Base-by-base conservation (phyloP, 2,329 filamentous ascomycete genomes). In the Botrytis elliptica region DNA sequence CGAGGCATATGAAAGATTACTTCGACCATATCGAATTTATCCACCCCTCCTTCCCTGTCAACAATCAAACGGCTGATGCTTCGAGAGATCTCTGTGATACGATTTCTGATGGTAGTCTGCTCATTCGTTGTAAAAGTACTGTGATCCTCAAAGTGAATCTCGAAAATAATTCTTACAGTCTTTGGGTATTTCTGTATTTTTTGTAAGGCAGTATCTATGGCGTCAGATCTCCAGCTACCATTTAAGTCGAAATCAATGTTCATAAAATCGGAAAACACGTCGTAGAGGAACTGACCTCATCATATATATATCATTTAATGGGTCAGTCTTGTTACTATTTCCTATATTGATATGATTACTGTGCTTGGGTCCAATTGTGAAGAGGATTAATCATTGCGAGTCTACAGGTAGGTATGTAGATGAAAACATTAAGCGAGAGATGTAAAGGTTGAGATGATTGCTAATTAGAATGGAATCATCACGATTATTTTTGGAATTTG, bases 201-300 rank as follows among this genome's bases (percentile, higher is more conserved):
- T 16, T 16, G 52, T 5, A 55, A 55, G 5, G 7, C n/a, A 29
- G 52, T 10, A 8, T 55, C 5, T 29, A 14, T 7, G 52, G 2
- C 10, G 29, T 55, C 25, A 4, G 52, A 16, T 29, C 25, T 55
- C 25, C 52, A 55, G 52, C 25, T 55, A 3, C 52, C 52, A 16
- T 55, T 25, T 5, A 55, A n/a, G 0, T 55, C 52, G 12, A 55
- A 55, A 29, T 55, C 25, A 16, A 55, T 29, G 25, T 55, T 55
- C 52, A 29, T 6, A 0, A 8, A 7, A 7, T 55, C 2, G 4
- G 12, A 16, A 2, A 8, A 1, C n/a, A 2, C 8, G 52, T 55
- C 52, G 52, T 55, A 55, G 22, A 14, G 25, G 14, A 29, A n/a
- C 0, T 16, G 25, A 55, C 12, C 8, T n/a, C 5, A 29, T 1